Base-by-base conservation (phyloP, 805 yeast genomes). In the Starmerella ratchasimensis region DNA sequence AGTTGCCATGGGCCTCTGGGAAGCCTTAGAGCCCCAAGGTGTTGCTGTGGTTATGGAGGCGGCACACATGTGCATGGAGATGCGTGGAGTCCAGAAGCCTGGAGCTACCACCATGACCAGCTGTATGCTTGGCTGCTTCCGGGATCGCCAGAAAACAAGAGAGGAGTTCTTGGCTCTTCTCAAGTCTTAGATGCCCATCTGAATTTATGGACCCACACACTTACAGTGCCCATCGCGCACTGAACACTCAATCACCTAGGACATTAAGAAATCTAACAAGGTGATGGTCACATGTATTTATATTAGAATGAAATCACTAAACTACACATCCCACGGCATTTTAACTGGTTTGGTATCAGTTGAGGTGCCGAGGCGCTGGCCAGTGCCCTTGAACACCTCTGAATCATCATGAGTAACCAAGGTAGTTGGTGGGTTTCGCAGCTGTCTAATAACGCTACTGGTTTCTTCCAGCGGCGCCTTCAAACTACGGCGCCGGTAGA, bases 31-130 rank as follows among this genome's bases (percentile, higher is more conserved):
- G 53, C 98, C 98, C 14, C 71, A 86, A 53, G 98, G 98, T 44
- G 98, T 90, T 7, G 98, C 97, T 1, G 98, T 90, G 28, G 97
- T 90, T 20, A 84, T 90, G 53, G 98, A 90, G 61, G 96, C 96
- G 15, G 73, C 88, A 2, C 98, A 90, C 57, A 90, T 90, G 98
- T 90, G 98, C 60, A 90, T 90, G 98, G 97, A 88, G 20, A 82
- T 93, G 58, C 72, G 98, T 56, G 98, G 98, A 39, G 82, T 90
- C 20, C 96, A 90, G 59, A 90, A 90, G 60, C 74, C 94, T 0
- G 96, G 97, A 1, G 80, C 94, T 15, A 71, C 80, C 15, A 90
- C 98, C 2, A 76, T 84, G 24, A 90, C 98, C 15, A 81, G 94
- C 53, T 88, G 97, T 56, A 88, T 90, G 96, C 69, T 90, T 51